Evolutionary conservation across 768 basidiomycete species (phyloP).

Genomic region (Russula sp.): DNA sequence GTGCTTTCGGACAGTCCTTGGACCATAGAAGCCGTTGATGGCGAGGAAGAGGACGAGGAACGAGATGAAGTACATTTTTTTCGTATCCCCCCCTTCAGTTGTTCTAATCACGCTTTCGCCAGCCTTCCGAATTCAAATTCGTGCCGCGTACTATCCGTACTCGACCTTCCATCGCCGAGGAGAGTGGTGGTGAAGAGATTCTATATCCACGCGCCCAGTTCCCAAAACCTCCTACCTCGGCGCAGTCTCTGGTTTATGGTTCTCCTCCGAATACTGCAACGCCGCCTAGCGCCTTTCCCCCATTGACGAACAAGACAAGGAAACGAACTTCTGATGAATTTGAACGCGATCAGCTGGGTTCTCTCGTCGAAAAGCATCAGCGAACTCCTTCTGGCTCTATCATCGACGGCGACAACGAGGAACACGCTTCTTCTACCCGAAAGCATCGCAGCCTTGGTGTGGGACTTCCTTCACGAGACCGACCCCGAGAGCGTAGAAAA

Average conservation of each 20-base stretch:
- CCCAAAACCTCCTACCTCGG: constrained; percentile 2
- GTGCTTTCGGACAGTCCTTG: constrained; percentile 74
- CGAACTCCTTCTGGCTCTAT: constrained; percentile 26
- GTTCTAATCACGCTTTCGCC: constrained; percentile 36
- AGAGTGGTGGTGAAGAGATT: constrained; percentile 89
- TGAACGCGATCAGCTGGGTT: constrained; percentile 33
- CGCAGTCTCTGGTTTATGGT: background rate
- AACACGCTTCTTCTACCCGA: constrained; percentile 19
- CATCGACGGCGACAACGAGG: constrained; percentile 45
- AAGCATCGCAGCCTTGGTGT: constrained; percentile 31
- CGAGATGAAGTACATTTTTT: constrained; percentile 54
- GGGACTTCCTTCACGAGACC: constrained; percentile 42
- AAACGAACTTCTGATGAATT: constrained; percentile 39
- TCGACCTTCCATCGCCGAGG: constrained; percentile 68
- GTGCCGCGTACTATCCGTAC: constrained; percentile 52
- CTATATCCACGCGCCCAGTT: constrained; percentile 65
- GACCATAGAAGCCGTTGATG: constrained; percentile 86
- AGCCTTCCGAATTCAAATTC: constrained; percentile 42
- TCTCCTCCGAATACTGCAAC: constrained; percentile 3
- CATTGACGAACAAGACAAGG: constrained; percentile 31
- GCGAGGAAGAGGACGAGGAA: constrained; percentile 67
- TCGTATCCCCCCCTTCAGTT: constrained; percentile 12
- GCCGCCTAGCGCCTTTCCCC: constrained; percentile 29
- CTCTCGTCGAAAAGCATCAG: constrained; percentile 28
- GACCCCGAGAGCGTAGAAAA: constrained; percentile 44